Base-by-base conservation (phyloP, 768 basidiomycete genomes). In the Mycena latifolia region DNA sequence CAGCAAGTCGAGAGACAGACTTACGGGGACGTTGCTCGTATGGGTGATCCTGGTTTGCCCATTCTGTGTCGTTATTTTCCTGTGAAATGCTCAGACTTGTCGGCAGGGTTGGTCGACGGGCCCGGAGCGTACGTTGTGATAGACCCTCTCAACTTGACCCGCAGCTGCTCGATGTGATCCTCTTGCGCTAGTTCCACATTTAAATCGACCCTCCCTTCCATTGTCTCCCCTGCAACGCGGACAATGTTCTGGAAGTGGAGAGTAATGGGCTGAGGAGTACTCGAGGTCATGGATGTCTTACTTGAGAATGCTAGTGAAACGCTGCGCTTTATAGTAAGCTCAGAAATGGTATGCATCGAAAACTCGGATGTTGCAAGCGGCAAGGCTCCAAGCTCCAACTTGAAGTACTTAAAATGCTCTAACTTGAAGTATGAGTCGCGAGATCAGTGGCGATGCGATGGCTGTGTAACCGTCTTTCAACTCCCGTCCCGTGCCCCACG, bases 161-260 rank as follows among this genome's bases (percentile, higher is more conserved):
- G 25, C 7, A 65, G 39, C 29, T 39, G 33, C 27, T 65, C 56
- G 17, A 65, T 15, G 25, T 65, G 33, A 1, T 65, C 63, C 18
- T 58, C 56, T 35, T 65, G 54, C 28, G 56, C 63, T 20, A 51
- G 39, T 24, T 28, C 48, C 4, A 56, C 48, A 35, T 65, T 45
- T 27, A 65, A 35, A 47, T 59, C 57, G 28, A 65, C 57, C 5
- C 12, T 3, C 18, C 63, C 63, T 5, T 18, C 3, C 17, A 65
- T 20, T 2, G 56, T 65, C 29, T 65, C 63, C 2, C 63, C 63
- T 24, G 63, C 63, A 28, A 65, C 31, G 12, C 63, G 55, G 22
- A 48, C 35, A 20, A 65, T 12, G 29, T 65, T 29, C 14, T 52
- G 56, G 25, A 65, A 65, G 20, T 46, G 51, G 7, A 65, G 56